Base-by-base conservation (phyloP, 768 basidiomycete species). In the Tulasnella sp. region DNA sequence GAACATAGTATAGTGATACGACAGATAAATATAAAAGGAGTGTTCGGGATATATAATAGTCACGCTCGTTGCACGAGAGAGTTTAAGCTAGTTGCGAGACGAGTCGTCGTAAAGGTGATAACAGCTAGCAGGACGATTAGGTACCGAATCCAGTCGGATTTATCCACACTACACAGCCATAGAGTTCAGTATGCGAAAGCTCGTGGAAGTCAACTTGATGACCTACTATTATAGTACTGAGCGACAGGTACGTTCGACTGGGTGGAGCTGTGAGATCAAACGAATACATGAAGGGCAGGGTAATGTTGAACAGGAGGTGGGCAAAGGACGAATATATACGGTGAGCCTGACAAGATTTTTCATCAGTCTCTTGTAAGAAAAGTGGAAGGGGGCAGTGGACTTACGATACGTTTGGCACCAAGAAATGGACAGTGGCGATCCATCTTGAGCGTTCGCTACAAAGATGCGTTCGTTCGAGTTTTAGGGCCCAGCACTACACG, bases 401-500 rank as follows among this genome's bases (percentile, higher is more conserved):
- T 85, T 84, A 94, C 94, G 80, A 96, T 89, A 85, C 95, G 96
- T 84, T 88, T 92, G 69, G 89, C 86, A 50, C 91, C 94, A n/a
- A n/a, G 37, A 96, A 95, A 96, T 6, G 92, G 93, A 84, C 95
- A 96, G 83, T 96, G 95, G 83, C 95, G 95, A 85, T 96, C 94
- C 93, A 95, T 92, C 86, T 95, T 96, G 54, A 96, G 84, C 95
- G 96, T 42, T 89, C 84, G 20, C 88, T 89, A 83, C 94, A 96
- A 83, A 96, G 94, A 83, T 96, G 94, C 1, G 93, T 86, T 74
- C 95, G 88, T 83, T 95, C 94, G 6, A 94, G 93, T 86, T 93
- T 94, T 0, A 93, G 92, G 75, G 90, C 91, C n/a, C n/a, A n/a
- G n/a, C n/a, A n/a, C 91, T 91, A 86, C 75, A 92, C 91, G 58